phyloP scores from a whole-genome alignment of 2,329 filamentous ascomycete species.

The Penicillium olsonii region DNA sequence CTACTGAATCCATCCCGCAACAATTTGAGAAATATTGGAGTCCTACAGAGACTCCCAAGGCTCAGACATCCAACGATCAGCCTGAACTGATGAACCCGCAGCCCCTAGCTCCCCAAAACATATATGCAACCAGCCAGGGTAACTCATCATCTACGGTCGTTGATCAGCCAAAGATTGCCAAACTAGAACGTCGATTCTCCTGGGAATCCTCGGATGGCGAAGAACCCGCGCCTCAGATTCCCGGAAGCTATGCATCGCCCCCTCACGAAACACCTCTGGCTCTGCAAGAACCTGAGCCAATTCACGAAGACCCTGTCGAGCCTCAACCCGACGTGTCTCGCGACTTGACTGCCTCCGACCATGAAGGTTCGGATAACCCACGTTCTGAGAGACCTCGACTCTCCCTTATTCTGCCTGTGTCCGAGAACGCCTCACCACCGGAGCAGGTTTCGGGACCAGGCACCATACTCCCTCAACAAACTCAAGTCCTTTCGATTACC shows the following conservation, averaged over 20 bases:
- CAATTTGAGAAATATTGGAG: constrained; percentile 43
- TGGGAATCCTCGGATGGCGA: constrained; percentile 40
- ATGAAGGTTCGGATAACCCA: constrained; percentile 12
- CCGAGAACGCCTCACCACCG: constrained; percentile 17
- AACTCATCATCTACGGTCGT: constrained; percentile 7
- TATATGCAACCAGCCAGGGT: constrained; percentile 13
- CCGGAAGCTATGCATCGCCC: constrained; percentile 14
- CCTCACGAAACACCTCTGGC: constrained; percentile 18
- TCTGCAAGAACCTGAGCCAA: constrained; percentile 23
- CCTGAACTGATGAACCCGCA: constrained; percentile 14
- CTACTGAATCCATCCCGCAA: constrained; percentile 34
- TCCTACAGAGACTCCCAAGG: constrained; percentile 19
- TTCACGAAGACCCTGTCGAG: constrained; percentile 11
- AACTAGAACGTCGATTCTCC: constrained; percentile 44
- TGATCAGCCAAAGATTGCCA: constrained; percentile 22
- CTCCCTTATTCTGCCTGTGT: constrained; percentile 32
- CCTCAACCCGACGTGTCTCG: constrained; percentile 2
- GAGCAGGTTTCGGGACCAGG: constrained; percentile 17
- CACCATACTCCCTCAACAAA: constrained; percentile 7
- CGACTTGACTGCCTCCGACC: constrained; percentile 10
- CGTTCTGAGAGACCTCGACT: constrained; percentile 30
- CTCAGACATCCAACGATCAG: constrained; percentile 17
- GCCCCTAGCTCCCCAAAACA: constrained; percentile 18
- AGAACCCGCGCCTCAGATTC: constrained; percentile 14
- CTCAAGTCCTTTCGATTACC: constrained; percentile 12